Conservation (phyloP, 1,284 basidiomycete species). For the Ustilago curta region DNA sequence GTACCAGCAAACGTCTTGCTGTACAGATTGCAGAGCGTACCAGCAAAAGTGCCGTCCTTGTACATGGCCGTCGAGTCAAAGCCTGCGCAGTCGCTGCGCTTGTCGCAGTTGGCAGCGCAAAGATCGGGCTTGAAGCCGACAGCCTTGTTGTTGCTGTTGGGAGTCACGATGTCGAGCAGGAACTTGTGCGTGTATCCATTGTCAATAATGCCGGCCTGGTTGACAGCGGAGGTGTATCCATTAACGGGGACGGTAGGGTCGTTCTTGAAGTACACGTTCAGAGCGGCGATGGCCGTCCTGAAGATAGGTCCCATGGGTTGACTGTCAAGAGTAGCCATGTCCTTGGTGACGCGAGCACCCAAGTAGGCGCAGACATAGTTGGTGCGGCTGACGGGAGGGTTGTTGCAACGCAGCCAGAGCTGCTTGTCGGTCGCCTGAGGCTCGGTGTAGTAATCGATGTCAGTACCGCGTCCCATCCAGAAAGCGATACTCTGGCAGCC, state of each 20-base stretch:
- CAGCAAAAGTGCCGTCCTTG: background rate
- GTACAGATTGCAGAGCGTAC: constrained; percentile 6
- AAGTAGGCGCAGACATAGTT: background rate
- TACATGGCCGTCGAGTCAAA: background rate
- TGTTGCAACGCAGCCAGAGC: constrained; percentile 4
- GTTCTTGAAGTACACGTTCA: constrained; percentile 6
- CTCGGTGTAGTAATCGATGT: background rate
- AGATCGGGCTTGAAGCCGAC: background rate
- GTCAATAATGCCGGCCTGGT: constrained; percentile 4
- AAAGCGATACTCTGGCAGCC: background rate
- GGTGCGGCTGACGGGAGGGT: constrained; percentile 1
- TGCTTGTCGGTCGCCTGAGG: background rate
- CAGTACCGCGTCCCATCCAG: background rate
- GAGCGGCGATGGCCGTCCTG: background rate
- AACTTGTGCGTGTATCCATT: background rate
- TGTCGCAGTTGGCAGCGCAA: background rate
- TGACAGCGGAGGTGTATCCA: background rate
- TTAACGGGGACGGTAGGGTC: background rate
- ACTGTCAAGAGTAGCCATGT: background rate
- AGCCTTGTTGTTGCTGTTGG: background rate
- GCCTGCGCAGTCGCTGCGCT: background rate
- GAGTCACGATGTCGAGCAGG: background rate
- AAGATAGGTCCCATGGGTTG: constrained; percentile 2
- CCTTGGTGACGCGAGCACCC: constrained; percentile 1
- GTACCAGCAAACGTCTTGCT: background rate